Evolutionary conservation across 139 green algal genomes (phyloP).

Genomic region (Medakamo hakoo): DNA sequence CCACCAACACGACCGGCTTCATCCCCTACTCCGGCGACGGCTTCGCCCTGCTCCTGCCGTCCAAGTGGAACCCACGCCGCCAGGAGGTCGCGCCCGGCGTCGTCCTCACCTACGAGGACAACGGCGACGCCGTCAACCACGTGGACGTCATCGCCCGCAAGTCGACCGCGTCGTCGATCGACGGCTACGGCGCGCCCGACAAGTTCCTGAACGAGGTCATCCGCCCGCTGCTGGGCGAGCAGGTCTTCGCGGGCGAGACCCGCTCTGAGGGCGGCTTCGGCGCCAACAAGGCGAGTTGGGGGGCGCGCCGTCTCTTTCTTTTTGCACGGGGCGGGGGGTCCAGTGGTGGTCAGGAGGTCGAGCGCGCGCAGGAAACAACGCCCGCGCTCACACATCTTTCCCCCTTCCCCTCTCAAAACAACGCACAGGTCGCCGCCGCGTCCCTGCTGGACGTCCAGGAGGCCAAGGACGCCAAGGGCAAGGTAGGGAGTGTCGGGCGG

Average conservation of each 20-base stretch:
- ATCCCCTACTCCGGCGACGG: constrained; percentile 80
- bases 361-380: no score
- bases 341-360: no score
- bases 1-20: constrained; percentile 37
- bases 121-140: constrained; percentile 86
- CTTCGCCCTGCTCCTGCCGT: constrained; percentile 79
- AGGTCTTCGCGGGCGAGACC: constrained; percentile 55
- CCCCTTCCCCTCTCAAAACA: no score
- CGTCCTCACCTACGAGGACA: constrained; percentile 81
- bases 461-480: constrained; percentile 72
- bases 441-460: constrained; percentile 63
- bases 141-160: constrained; percentile 52
- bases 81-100: constrained; percentile 70
- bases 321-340: no score
- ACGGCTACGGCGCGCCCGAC: constrained; percentile 63
- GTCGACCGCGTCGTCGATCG: constrained; percentile 63
- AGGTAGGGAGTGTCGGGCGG: no score
- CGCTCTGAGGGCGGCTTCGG: constrained; percentile 89
- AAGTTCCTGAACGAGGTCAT: constrained; percentile 69
- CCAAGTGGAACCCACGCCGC: constrained; percentile 91
- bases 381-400: no score
- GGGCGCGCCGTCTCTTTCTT: no score
- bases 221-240: constrained; percentile 65
- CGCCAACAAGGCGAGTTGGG: constrained; percentile 49
- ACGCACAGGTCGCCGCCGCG: constrained; percentile 62